Evolutionary conservation across 1,139 yeast species (phyloP).

Genomic region (Debaryomyces subglobosus): DNA sequence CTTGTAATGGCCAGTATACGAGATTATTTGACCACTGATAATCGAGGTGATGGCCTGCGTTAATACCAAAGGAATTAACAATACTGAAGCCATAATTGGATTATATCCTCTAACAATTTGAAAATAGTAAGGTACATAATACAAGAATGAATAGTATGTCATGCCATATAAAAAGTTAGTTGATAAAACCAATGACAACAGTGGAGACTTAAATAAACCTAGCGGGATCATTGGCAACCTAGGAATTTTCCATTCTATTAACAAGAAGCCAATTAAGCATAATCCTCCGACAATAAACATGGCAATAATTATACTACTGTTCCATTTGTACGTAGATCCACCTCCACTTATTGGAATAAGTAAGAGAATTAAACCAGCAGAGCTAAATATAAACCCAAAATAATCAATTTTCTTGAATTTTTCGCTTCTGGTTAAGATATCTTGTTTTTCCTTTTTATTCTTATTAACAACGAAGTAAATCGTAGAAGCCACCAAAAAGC

Average conservation of each 20-base stretch:
- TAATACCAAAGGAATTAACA: constrained; percentile 46
- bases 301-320: constrained; percentile 49
- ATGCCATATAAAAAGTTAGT: constrained; percentile 55
- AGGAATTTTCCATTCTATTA: constrained; percentile 54
- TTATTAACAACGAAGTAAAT: constrained; percentile 31
- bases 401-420: constrained; percentile 51
- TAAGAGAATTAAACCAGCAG: constrained; percentile 46
- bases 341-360: constrained; percentile 60
- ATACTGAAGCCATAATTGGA: constrained; percentile 40
- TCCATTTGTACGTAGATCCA: constrained; percentile 56
- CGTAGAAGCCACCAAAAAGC: constrained; percentile 28
- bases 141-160: constrained; percentile 46
- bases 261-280: constrained; percentile 40
- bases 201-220: constrained; percentile 41
- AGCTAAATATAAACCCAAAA: constrained; percentile 49
- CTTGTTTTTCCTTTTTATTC: constrained; percentile 20
- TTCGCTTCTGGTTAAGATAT: constrained; percentile 29
- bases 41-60: constrained; percentile 44
- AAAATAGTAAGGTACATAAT: constrained; percentile 54
- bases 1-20: constrained; percentile 45
- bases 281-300: constrained; percentile 52
- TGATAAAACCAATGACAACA: constrained; percentile 44
- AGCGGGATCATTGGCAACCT: constrained; percentile 60
- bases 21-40: constrained; percentile 46
- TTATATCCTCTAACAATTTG: constrained; percentile 49